Evolutionary conservation across 176 grass and related monocot genomes (phyloP).

Genomic region (Olyra latifolia): DNA sequence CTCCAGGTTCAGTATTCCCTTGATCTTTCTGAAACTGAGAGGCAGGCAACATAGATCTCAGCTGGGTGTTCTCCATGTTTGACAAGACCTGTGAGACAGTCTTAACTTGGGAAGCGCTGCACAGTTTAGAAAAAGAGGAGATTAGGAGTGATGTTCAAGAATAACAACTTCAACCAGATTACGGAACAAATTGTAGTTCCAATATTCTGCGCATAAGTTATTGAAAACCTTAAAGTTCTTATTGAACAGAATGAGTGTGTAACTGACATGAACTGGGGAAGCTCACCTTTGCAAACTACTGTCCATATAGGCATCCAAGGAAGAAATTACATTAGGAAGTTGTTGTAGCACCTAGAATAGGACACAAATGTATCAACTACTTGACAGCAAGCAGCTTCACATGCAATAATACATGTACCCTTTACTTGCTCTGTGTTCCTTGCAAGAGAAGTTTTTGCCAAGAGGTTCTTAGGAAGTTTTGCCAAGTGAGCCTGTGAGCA

Average conservation of each 20-base stretch:
- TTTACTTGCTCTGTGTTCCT: slow-evolving; percentile 83
- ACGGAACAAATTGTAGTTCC: background rate
- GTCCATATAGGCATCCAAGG: slow-evolving; percentile 88
- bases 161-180: slow-evolving; percentile 16
- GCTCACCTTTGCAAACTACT: slow-evolving; percentile 78
- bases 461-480: slow-evolving; percentile 83
- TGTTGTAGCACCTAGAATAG: slow-evolving; percentile 56
- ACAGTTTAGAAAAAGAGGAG: slow-evolving; percentile 4
- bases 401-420: slow-evolving; percentile 6
- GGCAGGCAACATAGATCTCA: slow-evolving; percentile 41
- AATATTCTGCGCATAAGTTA: slow-evolving; percentile 1
- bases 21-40: slow-evolving; percentile 13
- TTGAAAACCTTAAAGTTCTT: background rate
- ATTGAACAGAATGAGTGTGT: background rate
- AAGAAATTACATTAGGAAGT: slow-evolving; percentile 79
- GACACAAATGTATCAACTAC: background rate
- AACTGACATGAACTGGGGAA: background rate
- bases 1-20: slow-evolving; percentile 32
- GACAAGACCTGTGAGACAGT: slow-evolving; percentile 70
- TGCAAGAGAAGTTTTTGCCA: slow-evolving; percentile 66
- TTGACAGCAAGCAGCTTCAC: background rate
- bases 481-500: slow-evolving; percentile 52
- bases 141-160: slow-evolving; percentile 19
- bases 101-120: slow-evolving; percentile 77
- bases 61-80: slow-evolving; percentile 79